Evolutionary conservation across 495 filamentous ascomycete species (phyloP).

Genomic region (Penicillium macrosclerotiorum): DNA sequence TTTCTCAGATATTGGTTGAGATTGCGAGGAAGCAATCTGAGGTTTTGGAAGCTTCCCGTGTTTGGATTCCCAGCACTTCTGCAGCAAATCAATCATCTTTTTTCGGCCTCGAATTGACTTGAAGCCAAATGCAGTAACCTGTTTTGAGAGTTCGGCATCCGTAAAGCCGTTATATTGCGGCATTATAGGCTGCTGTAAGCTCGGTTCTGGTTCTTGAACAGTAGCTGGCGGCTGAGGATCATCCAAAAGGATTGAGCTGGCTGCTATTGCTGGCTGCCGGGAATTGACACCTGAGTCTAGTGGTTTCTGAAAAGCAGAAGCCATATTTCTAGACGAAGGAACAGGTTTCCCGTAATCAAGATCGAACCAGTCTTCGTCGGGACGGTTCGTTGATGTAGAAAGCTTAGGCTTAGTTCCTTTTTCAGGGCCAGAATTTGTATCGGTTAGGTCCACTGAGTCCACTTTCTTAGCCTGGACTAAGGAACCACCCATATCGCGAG

Average conservation of each 20-base stretch:
- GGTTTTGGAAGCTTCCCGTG: constrained; percentile 15
- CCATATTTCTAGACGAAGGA: constrained; percentile 2
- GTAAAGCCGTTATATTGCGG: constrained; percentile 66
- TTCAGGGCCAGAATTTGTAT: constrained; percentile 1
- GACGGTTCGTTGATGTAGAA: not conserved
- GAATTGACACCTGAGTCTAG: not conserved
- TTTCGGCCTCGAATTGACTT: constrained; percentile 69
- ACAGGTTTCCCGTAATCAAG: constrained; percentile 32
- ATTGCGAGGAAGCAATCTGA: not conserved
- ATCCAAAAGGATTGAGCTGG: not conserved
- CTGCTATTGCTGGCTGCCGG: not conserved
- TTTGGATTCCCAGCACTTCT: constrained; percentile 69
- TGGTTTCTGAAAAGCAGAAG: not conserved
- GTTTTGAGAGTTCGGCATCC: constrained; percentile 60
- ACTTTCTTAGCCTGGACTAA: constrained; percentile 57
- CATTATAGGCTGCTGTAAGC: constrained; percentile 26
- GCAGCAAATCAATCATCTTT: constrained; percentile 68
- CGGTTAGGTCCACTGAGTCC: constrained; percentile 52
- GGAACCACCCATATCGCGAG: constrained; percentile 60
- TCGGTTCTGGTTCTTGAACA: constrained; percentile 1
- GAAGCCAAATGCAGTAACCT: constrained; percentile 66
- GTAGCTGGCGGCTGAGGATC: not conserved
- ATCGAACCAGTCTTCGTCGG: constrained; percentile 28
- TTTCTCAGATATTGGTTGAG: not conserved
- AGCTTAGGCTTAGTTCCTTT: not conserved